phyloP scores from a whole-genome alignment of 179 eudicot genomes.

The Patellifolia procumbens region DNA sequence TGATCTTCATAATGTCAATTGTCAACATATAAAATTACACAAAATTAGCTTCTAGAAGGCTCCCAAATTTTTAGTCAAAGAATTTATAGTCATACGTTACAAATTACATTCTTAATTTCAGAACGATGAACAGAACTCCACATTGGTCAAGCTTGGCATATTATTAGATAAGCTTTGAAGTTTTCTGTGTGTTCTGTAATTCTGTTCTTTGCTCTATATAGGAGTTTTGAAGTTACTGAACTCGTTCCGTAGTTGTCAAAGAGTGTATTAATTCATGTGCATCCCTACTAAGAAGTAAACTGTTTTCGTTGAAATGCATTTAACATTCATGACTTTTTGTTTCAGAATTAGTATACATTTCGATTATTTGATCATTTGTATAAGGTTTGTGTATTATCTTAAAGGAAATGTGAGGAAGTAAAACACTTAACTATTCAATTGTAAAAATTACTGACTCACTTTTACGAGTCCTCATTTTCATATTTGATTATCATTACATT shows the following conservation, averaged over 20 bases:
- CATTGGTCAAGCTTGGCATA: background rate
- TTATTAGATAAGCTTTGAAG: background rate
- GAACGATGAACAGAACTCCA: background rate
- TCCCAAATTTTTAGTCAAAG: no score
- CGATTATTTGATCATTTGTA: background rate
- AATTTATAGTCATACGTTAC: background rate
- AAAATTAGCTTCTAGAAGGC: background rate
- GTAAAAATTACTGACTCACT: background rate
- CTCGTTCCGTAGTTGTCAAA: background rate
- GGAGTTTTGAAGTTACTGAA: background rate
- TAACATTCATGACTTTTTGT: no score
- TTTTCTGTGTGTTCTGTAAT: background rate
- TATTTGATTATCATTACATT: background rate
- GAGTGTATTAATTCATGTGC: background rate
- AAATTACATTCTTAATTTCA: background rate
- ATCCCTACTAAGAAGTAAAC: background rate
- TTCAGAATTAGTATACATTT: background rate
- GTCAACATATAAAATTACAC: background rate
- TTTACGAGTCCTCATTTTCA: background rate
- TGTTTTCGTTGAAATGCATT: background rate
- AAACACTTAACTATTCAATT: background rate
- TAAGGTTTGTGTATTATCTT: background rate
- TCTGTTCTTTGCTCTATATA: background rate
- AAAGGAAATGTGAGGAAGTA: background rate
- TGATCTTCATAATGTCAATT: background rate